Conservation (phyloP, 352 stramenopile genomes). For the Phytophthora citricola region DNA sequence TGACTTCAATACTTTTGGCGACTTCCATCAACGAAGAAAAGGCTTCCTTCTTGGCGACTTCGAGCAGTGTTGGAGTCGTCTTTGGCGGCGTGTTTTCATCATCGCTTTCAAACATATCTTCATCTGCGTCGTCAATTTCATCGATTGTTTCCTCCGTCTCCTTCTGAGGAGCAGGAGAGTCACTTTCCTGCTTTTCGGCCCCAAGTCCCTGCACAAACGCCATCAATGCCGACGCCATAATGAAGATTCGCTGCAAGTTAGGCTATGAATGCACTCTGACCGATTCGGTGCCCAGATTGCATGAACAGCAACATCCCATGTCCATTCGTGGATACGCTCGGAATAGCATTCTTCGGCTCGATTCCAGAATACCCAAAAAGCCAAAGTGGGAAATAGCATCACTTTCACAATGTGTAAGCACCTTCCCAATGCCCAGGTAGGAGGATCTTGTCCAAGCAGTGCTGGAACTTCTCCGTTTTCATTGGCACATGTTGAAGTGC, state of each 20-base stretch:
- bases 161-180: not conserved
- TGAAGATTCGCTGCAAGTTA: conserved; percentile 11
- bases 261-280: not conserved
- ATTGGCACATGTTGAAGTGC: not conserved
- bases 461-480: not conserved
- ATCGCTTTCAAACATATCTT: conserved; percentile 40
- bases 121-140: conserved; percentile 32
- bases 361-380: conserved; percentile 16
- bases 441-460: conserved; percentile 2
- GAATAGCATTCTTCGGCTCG: conserved; percentile 15
- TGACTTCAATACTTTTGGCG: conserved; percentile 21
- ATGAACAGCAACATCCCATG: conserved; percentile 18
- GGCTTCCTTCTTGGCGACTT: conserved; percentile 44
- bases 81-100: conserved; percentile 26
- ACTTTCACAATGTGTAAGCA: conserved; percentile 55
- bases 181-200: conserved; percentile 24
- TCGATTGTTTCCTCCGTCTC: not conserved
- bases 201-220: conserved; percentile 46
- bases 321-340: not conserved
- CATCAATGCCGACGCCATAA: conserved; percentile 49
- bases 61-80: conserved; percentile 35
- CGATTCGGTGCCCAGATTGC: not conserved
- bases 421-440: conserved; percentile 45
- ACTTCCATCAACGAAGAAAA: conserved; percentile 18
- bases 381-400: not conserved